A percentile compares a stretch with the other conserved stretches of the same genome.
These are phyloP conservation scores for Pleurotus tuoliensis DNA, from an alignment of 768 basidiomycete genomes.

Conservation along the genomic window DNA sequence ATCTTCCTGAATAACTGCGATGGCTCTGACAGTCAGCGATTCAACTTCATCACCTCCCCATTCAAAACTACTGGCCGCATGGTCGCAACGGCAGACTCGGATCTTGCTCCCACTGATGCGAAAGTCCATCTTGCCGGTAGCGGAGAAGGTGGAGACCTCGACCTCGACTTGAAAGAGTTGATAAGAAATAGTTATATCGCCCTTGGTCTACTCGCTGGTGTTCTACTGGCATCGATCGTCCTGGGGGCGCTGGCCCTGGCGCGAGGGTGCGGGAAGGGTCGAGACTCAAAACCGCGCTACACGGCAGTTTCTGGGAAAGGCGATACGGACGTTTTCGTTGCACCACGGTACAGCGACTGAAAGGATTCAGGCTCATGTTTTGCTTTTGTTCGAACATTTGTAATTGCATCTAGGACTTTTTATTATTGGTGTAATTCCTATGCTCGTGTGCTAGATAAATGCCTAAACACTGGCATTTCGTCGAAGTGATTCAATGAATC, in stretches of 20 bases:
- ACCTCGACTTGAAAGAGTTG: background rate
- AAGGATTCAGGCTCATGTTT: background rate
- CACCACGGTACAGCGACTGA: conserved; percentile 1
- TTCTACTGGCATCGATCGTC: background rate
- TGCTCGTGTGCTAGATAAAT: no score
- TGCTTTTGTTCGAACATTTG: no score
- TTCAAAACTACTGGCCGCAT: background rate
- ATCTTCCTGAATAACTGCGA: conserved; percentile 2
- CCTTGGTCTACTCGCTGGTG: background rate
- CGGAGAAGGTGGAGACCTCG: background rate
- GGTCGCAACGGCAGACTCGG: background rate
- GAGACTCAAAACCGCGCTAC: background rate
- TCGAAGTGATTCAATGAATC: no score
- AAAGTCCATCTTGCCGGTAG: background rate
- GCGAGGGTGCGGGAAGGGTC: background rate
- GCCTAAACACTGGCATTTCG: no score
- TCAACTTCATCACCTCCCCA: background rate
- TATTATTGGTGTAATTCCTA: no score
- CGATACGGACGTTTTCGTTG: background rate
- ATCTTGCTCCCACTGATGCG: background rate
- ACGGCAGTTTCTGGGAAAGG: background rate
- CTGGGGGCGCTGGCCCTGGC: background rate
- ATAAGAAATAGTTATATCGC: conserved; percentile 3
- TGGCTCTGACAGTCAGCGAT: background rate
- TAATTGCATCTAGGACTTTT: no score